These are phyloP conservation scores for Canavalia gladiata DNA, from an alignment of 306 rosid genomes.

Conservation along the genomic window DNA sequence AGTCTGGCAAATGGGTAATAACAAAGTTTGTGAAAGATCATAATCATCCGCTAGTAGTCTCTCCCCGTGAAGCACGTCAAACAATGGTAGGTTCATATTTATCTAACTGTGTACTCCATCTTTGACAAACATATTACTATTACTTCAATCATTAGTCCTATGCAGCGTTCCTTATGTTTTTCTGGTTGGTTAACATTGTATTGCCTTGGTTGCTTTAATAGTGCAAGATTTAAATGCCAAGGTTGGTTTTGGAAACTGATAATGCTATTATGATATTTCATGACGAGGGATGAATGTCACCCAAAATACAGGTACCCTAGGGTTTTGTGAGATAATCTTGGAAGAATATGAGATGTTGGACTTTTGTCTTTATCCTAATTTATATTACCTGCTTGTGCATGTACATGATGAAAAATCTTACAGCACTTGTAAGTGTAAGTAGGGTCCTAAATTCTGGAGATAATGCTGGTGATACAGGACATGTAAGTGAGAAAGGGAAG, in stretches of 20 bases:
- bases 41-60: constrained; percentile 86
- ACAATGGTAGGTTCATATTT: constrained; percentile 73
- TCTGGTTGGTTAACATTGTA: constrained; percentile 3
- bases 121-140: constrained; percentile 17
- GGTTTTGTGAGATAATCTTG: constrained; percentile 23
- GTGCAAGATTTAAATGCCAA: constrained; percentile 6
- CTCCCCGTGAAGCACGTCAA: constrained; percentile 97
- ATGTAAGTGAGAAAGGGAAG: not conserved
- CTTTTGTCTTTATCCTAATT: not conserved
- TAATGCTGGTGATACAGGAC: not conserved
- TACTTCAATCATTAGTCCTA: not conserved
- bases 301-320: not conserved
- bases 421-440: not conserved
- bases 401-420: constrained; percentile 2
- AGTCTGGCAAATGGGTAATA: constrained; percentile 91
- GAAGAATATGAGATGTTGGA: constrained; percentile 4
- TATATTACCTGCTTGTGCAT: constrained; percentile 4
- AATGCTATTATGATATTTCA: not conserved
- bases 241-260: constrained; percentile 31
- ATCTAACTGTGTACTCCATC: not conserved
- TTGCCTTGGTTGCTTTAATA: not conserved
- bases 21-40: constrained; percentile 94
- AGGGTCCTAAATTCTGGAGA: constrained; percentile 8
- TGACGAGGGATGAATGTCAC: constrained; percentile 17
- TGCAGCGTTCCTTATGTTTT: not conserved